A percentile compares a stretch with the other conserved stretches of the same genome.
phyloP scores from a whole-genome alignment of 371 early-diverging fungal genomes.

The Apophysomyces variabilis region DNA sequence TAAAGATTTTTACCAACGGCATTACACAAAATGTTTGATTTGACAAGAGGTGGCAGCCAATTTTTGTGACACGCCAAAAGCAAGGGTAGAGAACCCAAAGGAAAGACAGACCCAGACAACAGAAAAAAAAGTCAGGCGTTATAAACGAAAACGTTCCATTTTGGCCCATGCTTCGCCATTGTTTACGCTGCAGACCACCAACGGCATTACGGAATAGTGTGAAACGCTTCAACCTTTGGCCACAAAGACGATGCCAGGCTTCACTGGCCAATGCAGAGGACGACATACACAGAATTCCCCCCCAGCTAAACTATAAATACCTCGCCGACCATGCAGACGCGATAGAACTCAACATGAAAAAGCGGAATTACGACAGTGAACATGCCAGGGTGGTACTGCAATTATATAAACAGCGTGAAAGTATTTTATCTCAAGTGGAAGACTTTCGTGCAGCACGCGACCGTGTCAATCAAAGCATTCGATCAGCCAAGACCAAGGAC shows the following conservation, averaged over 20 bases:
- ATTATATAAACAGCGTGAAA: constrained; percentile 53
- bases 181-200: background rate
- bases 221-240: background rate
- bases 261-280: constrained; percentile 14
- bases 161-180: background rate
- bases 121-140: background rate
- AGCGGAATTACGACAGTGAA: constrained; percentile 53
- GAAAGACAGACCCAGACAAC: background rate
- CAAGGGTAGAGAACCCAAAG: background rate
- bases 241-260: constrained; percentile 1
- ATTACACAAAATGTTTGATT: too few species aligned
- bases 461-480: constrained; percentile 12
- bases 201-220: background rate
- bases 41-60: too few species aligned
- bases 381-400: constrained; percentile 46
- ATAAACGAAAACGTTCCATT: background rate
- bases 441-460: constrained; percentile 1
- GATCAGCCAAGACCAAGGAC: constrained; percentile 18
- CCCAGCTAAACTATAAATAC: constrained; percentile 64
- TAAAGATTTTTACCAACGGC: too few species aligned
- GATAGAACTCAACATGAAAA: constrained; percentile 52
- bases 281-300: constrained; percentile 38
- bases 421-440: constrained; percentile 2
- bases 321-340: constrained; percentile 49
- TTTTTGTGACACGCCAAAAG: too few species aligned